Evolutionary conservation across 305 asterid species (phyloP).

Genomic region (Fraxinus greggii): DNA sequence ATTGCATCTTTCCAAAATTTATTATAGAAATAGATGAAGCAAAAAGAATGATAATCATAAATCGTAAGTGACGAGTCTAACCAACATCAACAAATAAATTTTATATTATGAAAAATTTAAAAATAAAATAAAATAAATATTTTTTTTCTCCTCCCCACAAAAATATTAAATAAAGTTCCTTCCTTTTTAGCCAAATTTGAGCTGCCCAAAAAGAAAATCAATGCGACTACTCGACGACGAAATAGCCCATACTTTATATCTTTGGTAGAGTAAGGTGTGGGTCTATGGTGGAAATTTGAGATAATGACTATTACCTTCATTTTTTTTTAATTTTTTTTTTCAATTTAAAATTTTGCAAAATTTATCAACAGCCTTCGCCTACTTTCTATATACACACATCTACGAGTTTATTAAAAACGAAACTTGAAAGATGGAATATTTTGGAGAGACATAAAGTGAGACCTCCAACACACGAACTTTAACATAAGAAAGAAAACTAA

Average conservation of each 20-base stretch:
- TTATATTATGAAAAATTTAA: too few species aligned
- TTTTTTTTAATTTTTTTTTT: background rate
- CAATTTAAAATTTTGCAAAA: background rate
- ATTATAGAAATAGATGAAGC: background rate
- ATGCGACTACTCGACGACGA: conserved; percentile 67
- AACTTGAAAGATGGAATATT: too few species aligned
- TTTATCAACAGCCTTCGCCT: conserved; percentile 2
- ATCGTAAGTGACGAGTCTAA: background rate
- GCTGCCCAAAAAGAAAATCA: conserved; percentile 13
- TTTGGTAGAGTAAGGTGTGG: conserved; percentile 20
- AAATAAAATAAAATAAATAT: too few species aligned
- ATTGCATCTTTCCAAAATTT: background rate
- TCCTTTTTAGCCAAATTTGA: background rate
- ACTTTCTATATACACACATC: background rate
- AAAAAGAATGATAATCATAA: background rate
- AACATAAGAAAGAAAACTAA: too few species aligned
- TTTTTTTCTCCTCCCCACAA: background rate
- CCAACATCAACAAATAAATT: background rate
- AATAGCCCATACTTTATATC: conserved; percentile 20
- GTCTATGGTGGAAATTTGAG: background rate
- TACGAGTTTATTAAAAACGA: too few species aligned
- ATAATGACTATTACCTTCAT: conserved; percentile 9
- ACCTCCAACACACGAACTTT: too few species aligned
- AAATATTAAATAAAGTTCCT: too few species aligned
- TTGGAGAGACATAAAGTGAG: background rate